Evolutionary conservation across 179 eudicot genomes (phyloP), one percentile per base, ranked within the genome.

Genomic region (Silene coronaria): DNA sequence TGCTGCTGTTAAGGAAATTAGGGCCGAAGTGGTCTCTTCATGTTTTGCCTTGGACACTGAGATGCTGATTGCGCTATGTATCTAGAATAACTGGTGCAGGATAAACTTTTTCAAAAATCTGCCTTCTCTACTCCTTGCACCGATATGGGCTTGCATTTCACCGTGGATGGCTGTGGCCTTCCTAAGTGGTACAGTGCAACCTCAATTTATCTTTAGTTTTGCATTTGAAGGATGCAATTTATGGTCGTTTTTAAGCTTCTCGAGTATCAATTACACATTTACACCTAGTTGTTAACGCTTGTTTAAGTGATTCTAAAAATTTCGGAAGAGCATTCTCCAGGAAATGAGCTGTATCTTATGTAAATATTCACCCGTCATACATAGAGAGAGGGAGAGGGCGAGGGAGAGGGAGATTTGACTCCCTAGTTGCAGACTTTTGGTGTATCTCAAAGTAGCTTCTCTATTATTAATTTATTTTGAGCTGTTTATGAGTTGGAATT

Each of bases 91-190:
- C 9, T 61, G 28, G 42, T 34, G 11, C 66, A 12, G 67, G 16
- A 38, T 61, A 30, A 42, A 60, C 57, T 46, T 5, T 26, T 63
- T 75, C n/a, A 55, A 27, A 46, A 62, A 70, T 61, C 34, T 12
- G 62, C 48, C 0, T 58, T 2, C 10, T 62, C 58, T 22, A 23
- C n/a, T 60, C 22, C 3, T 2, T 32, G 64, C 66, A 30, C 23
- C 8, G 23, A 46, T 19, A 13, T 17, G 26, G 72, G 62, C 14
- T 38, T 16, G 53, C 72, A 34, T 68, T 70, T 63, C 51, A 69
- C 42, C 46, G 48, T 69, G 64, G 45, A 67, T 73, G 59, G 78
- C 51, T 17, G 75, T 75, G 67, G 36, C 46, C 28, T 12, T 38
- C 42, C 66, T 2, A 63, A 59, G 60, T 64, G 58, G 79, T 58